Evolutionary conservation across 2,329 filamentous ascomycete genomes (phyloP), one percentile per base, ranked within the genome.

Genomic region (Colletotrichum zoysiae): DNA sequence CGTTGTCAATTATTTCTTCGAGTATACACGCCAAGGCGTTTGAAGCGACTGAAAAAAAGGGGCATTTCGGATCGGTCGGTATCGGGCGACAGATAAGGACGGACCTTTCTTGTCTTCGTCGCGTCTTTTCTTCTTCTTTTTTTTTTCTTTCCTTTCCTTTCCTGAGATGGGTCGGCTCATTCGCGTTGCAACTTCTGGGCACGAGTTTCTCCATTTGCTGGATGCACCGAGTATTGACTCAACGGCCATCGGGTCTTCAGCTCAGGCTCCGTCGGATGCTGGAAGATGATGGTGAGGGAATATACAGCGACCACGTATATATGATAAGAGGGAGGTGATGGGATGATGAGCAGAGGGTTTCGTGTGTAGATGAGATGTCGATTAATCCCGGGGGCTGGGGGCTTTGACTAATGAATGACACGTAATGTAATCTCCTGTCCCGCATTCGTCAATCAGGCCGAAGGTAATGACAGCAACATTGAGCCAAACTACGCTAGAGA

Each of bases 381-480:
- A 40, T 16, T 26, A 40, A 57, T 23, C 11, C 16, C 7, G n/a
- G 20, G 20, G 35, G 55, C 35, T 38, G 55, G n/a, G n/a, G 35
- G n/a, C 20, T 58, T 58, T 1, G 35, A 26, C 55, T 35, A 58
- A 58, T 58, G n/a, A 33, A 58, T 58, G n/a, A 33, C 33, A 33
- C 53, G 11, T 35, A 23, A 56, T 56, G 8, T 23, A 48, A 48
- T 23, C 14, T 18, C 12, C 7, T 38, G 12, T 57, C 26, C 51
- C 30, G 51, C 30, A n/a, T 35, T 12, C 18, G 30, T 30, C n/a
- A 14, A n/a, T 35, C 30, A 35, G 3, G 30, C 51, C 16, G 33
- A 30, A 5, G 16, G 30, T 30, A 14, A 51, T 30, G 26, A 33
- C 26, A 33, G 50, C 50, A 16, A 14, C 16, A 53, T 18, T 18